These are phyloP conservation scores for Coemansia sp. DNA, from an alignment of 192 early-diverging fungal species.

Conservation along the genomic window DNA sequence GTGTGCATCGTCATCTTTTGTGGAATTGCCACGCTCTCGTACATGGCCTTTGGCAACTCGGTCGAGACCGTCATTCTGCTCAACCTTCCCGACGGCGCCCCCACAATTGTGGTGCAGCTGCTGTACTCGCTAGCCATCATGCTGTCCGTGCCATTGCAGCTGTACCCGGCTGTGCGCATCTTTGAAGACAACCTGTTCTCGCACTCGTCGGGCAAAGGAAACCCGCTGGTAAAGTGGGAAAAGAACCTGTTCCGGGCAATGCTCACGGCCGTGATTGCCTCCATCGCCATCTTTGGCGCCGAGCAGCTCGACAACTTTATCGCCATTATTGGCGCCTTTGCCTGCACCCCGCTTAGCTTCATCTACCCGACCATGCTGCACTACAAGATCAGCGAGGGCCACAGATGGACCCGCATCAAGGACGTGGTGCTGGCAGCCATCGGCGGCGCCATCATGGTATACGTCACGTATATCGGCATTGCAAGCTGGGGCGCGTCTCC, in stretches of 20 bases:
- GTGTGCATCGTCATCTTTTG: constrained; percentile 78
- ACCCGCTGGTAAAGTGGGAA: constrained; percentile 76
- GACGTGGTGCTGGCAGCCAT: constrained; percentile 64
- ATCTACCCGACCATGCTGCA: constrained; percentile 88
- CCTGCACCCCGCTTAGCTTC: constrained; percentile 72
- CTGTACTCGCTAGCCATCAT: constrained; percentile 93
- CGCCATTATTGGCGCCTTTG: constrained; percentile 79
- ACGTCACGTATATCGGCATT: constrained; percentile 68
- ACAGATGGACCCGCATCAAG: constrained; percentile 48
- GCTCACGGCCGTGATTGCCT: constrained; percentile 63
- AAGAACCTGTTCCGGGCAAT: constrained; percentile 78
- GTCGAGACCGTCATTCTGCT: constrained; percentile 87
- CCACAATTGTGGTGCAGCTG: constrained; percentile 70
- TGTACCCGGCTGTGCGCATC: constrained; percentile 93
- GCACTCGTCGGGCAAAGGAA: constrained; percentile 69
- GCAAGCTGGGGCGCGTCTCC: constrained; percentile 41
- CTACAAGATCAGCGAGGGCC: constrained; percentile 56
- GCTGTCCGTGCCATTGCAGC: constrained; percentile 85
- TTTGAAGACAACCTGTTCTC: constrained; percentile 80
- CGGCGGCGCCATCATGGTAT: constrained; percentile 71
- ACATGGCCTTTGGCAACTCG: constrained; percentile 79
- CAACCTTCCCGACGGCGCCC: constrained; percentile 68
- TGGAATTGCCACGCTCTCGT: constrained; percentile 74
- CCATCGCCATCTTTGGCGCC: constrained; percentile 74
- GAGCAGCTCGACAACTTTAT: constrained; percentile 83